These are phyloP conservation scores for Aspergillus wentii DNA, from an alignment of 495 filamentous ascomycete species.

Conservation along the genomic window DNA sequence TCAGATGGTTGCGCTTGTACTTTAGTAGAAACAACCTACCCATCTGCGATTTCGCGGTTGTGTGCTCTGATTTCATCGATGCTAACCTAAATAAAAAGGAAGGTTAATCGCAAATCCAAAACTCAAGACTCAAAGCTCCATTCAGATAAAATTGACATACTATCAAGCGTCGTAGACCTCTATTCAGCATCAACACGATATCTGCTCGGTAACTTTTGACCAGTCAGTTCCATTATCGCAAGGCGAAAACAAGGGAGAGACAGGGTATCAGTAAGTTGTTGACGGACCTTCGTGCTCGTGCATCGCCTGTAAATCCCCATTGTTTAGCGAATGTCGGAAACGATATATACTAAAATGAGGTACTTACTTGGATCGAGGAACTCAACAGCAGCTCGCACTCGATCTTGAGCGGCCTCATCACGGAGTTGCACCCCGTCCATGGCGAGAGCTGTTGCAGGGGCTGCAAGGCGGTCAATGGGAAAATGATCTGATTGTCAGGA, in stretches of 20 bases:
- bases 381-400: conserved; percentile 73
- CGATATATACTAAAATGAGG: background rate
- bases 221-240: conserved; percentile 11
- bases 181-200: conserved; percentile 90
- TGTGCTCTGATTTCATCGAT: conserved; percentile 92
- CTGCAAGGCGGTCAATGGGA: conserved; percentile 4
- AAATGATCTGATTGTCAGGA: conserved; percentile 2
- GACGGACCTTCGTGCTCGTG: conserved; percentile 55
- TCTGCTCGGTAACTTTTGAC: conserved; percentile 66
- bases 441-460: conserved; percentile 10
- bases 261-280: background rate
- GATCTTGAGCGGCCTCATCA: conserved; percentile 77
- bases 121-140: background rate
- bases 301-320: conserved; percentile 32
- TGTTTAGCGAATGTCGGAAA: conserved; percentile 16
- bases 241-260: background rate
- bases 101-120: conserved; percentile 5
- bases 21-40: conserved; percentile 33
- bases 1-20: conserved; percentile 4
- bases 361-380: conserved; percentile 81
- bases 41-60: conserved; percentile 83
- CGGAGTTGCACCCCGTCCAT: conserved; percentile 74
- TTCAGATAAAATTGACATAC: conserved; percentile 30
- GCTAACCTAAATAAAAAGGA: conserved; percentile 59
- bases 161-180: conserved; percentile 66